Evolutionary conservation across 116 monocot genomes (phyloP).

Genomic region (Phalaenopsis hybrid): DNA sequence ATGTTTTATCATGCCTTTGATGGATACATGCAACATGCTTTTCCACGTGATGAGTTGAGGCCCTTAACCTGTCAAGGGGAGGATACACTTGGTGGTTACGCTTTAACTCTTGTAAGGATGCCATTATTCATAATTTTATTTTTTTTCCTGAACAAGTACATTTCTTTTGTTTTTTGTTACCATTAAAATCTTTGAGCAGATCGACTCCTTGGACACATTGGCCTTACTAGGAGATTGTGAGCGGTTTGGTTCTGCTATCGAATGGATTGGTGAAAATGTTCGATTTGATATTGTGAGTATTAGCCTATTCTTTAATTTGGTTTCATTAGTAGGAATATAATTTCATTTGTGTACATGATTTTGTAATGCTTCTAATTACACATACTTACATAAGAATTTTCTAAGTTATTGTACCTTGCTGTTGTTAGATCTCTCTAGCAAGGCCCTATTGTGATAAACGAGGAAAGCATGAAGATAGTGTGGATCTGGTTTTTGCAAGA

Average conservation of each 20-base stretch:
- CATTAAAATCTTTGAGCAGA: conserved; percentile 38
- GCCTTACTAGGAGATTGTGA: conserved; percentile 88
- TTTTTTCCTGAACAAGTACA: not conserved
- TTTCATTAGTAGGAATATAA: not conserved
- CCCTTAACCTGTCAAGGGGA: conserved; percentile 90
- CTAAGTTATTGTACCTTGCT: not conserved
- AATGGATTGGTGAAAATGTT: conserved; percentile 84
- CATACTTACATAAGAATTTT: not conserved
- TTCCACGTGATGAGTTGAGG: conserved; percentile 93
- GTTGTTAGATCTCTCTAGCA: not conserved
- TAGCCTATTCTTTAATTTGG: conserved; percentile 4
- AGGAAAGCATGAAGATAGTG: not conserved
- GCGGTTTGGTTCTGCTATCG: conserved; percentile 64
- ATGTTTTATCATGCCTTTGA: conserved; percentile 99
- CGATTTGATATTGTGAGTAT: conserved; percentile 86
- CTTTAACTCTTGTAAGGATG: conserved; percentile 76
- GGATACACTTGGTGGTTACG: conserved; percentile 96
- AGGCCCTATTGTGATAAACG: not conserved
- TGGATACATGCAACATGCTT: conserved; percentile 94
- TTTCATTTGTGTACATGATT: not conserved
- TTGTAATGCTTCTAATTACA: not conserved
- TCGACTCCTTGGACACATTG: conserved; percentile 95
- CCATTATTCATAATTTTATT: not conserved
- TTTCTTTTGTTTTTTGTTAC: conserved; percentile 7
- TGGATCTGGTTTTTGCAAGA: not conserved